A percentile compares a stretch with the other conserved stretches of the same genome.
phyloP scores from a whole-genome alignment of 129 eudicot genomes.

The Daucus carota region DH1_v3.0 NC_030384.2:32186001-32186500 shows the following conservation, averaged over 20 bases:
- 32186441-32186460: slow-evolving; percentile 31
- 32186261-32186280: slow-evolving; percentile 39
- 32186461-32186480: slow-evolving; percentile 63
- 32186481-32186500: slow-evolving; percentile 60
- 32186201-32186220: neutral
- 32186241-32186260: slow-evolving; percentile 2
- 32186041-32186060: neutral
- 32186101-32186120: neutral
- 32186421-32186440: neutral
- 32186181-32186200: neutral
- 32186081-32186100: neutral
- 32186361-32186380: slow-evolving; percentile 68
- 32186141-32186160: neutral
- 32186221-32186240: neutral
- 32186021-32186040: neutral
- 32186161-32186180: neutral
- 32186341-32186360: slow-evolving; percentile 87
- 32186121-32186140: neutral
- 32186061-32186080: neutral
- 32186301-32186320: slow-evolving; percentile 73
- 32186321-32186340: slow-evolving; percentile 55
- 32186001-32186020: neutral
- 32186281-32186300: slow-evolving; percentile 88
- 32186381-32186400: neutral
- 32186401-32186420: neutral